Percentiles rank a stretch among this genome's conserved stretches.
phyloP scores from a whole-genome alignment of 352 stramenopile genomes.

The Pythium rishiriense region DNA sequence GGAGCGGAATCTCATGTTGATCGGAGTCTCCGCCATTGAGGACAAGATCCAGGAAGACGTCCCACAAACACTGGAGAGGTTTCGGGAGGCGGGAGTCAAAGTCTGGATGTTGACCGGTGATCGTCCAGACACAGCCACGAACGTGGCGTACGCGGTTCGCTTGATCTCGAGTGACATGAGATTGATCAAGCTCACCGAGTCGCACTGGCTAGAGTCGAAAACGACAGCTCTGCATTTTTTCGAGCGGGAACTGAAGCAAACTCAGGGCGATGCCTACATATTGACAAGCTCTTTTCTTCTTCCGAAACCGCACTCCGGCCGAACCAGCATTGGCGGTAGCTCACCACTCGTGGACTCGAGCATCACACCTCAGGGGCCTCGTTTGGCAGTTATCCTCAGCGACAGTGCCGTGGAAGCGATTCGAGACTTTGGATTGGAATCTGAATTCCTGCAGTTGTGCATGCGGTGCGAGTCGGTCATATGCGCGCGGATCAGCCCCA shows the following conservation, averaged over 20 bases:
- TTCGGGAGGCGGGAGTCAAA: constrained; percentile 66
- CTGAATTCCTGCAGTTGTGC: constrained; percentile 47
- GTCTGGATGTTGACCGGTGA: constrained; percentile 80
- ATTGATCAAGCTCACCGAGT: constrained; percentile 43
- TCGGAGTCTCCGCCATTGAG: constrained; percentile 64
- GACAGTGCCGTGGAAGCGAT: constrained; percentile 48
- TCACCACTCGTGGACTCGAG: not conserved
- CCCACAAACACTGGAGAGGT: constrained; percentile 54
- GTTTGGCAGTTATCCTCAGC: constrained; percentile 49
- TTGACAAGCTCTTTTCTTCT: constrained; percentile 2
- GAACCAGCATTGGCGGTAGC: not conserved
- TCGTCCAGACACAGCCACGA: constrained; percentile 61
- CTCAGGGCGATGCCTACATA: not conserved
- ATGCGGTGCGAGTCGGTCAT: constrained; percentile 93
- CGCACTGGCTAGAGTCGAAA: constrained; percentile 26
- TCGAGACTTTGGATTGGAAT: constrained; percentile 32
- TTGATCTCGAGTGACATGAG: constrained; percentile 59
- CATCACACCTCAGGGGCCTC: not conserved
- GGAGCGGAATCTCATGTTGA: constrained; percentile 45
- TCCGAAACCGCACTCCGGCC: not conserved
- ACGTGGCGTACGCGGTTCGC: constrained; percentile 54
- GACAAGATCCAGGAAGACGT: constrained; percentile 68
- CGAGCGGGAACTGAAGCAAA: constrained; percentile 26
- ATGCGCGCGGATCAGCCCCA: constrained; percentile 94
- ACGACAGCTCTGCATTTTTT: constrained; percentile 29